A percentile compares a stretch with the other conserved stretches of the same genome.
phyloP scores from a whole-genome alignment of 2,329 filamentous ascomycete species.

The Fusarium nygamai region DNA sequence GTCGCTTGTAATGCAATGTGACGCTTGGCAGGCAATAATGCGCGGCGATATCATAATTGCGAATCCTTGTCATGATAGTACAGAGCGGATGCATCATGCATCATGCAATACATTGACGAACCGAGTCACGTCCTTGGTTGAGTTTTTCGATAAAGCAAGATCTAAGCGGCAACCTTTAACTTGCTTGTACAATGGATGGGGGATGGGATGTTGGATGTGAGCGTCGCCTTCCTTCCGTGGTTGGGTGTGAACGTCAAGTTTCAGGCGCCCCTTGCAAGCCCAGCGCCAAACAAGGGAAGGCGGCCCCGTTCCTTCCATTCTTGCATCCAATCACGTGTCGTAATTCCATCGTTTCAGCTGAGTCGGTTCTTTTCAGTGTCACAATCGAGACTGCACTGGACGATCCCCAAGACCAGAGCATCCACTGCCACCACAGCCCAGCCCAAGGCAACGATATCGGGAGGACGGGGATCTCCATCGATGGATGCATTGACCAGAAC shows the following conservation, averaged over 20 bases:
- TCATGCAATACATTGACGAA: constrained; percentile 4
- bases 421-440: background rate
- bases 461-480: background rate
- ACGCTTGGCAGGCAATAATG: background rate
- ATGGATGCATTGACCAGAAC: background rate
- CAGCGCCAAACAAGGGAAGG: constrained; percentile 28
- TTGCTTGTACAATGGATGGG: background rate
- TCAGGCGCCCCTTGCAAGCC: constrained; percentile 35
- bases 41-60: constrained; percentile 1
- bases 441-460: background rate
- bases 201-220: background rate
- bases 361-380: constrained; percentile 25
- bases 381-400: constrained; percentile 21
- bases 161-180: constrained; percentile 14
- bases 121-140: constrained; percentile 11
- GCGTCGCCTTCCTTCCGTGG: background rate
- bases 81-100: background rate
- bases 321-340: constrained; percentile 33
- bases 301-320: constrained; percentile 7
- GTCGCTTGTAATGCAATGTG: background rate
- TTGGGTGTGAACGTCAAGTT: constrained; percentile 16
- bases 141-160: constrained; percentile 26
- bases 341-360: constrained; percentile 35
- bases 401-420: constrained; percentile 13
- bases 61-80: background rate